Evolutionary conservation across 305 asterid genomes (phyloP), one percentile per base, ranked within the genome.

Genomic region (Fraxinus albicans): DNA sequence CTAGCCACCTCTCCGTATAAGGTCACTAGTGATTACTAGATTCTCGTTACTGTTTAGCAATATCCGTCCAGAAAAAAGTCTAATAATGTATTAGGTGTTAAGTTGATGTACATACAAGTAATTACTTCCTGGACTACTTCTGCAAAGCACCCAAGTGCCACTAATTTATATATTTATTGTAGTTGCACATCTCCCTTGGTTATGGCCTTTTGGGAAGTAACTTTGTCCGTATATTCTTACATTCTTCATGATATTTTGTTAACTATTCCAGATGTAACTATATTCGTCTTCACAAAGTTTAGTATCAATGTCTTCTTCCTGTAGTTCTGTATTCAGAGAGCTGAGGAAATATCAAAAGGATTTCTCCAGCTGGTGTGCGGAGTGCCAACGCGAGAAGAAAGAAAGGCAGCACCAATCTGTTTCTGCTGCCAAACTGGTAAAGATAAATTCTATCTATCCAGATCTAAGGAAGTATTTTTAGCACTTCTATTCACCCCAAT

Each of bases 291-390:
- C 76, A 72, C 44, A 33, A 33, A 31, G 7, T 63, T 75, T 73
- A 10, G 33, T 17, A 79, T 65, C 84, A 50, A 33, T 84, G 23
- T 53, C 15, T 77, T 86, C 60, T 40, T 81, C 77, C 50, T 83
- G 79, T 92, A 96, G 99, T 89, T 94, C 99, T 77, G 91, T 90
- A 33, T 96, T 96, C 80, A 91, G 99, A 89, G 99, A 96, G 90
- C 83, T 91, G 89, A 89, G 91, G 88, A 96, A 96, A 82, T 94
- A 94, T 87, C 98, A 94, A 55, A 96, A 88, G 73, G 98, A 96
- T 85, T 90, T 91, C 90, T 93, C 98, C 74, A 85, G 89, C 87
- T 96, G 98, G 98, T 96, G 99, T 84, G 67, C 93, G 7, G 98
- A 96, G 86, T 96, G 99, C 85, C 91, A 89, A 83, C 94, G 92